Conservation (phyloP, 352 stramenopile genomes). For the Pilasporangium apinafurcum region DNA sequence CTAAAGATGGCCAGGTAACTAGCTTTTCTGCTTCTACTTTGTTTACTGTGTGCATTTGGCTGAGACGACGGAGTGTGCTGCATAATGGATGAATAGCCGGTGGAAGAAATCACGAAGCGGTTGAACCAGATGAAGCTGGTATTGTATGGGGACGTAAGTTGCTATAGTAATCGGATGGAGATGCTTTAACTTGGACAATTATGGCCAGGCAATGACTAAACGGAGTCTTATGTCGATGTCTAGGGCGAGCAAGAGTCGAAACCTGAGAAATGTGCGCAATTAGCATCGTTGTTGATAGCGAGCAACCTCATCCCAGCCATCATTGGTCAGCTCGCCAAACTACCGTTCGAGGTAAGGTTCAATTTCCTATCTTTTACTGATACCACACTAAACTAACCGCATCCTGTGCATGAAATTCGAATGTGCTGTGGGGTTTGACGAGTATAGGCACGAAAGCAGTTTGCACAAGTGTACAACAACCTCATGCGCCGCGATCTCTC, state of each 20-base stretch:
- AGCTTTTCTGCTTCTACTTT: not conserved
- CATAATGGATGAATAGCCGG: conserved; percentile 12
- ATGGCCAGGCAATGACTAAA: conserved; percentile 12
- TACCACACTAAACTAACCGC: no score
- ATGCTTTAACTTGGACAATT: not conserved
- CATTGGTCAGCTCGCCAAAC: conserved; percentile 48
- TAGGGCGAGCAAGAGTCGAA: conserved; percentile 72
- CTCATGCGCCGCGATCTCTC: conserved; percentile 82
- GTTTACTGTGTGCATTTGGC: not conserved
- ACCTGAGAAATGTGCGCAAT: conserved; percentile 71
- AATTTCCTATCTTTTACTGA: not conserved
- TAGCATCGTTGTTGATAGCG: conserved; percentile 65
- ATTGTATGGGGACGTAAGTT: conserved; percentile 67
- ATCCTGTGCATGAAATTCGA: not conserved
- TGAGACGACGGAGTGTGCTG: not conserved
- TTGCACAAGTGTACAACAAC: conserved; percentile 88
- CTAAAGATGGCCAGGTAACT: conserved; percentile 37
- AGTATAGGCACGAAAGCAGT: conserved; percentile 61
- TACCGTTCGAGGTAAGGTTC: conserved; percentile 70
- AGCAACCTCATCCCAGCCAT: conserved; percentile 68
- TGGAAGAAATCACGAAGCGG: conserved; percentile 76
- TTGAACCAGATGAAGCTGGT: conserved; percentile 82
- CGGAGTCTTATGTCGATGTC: no score
- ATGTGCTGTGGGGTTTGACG: not conserved
- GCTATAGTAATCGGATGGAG: not conserved